Conservation (phyloP, 805 yeast species). For the Kluyveromyces siamensis region DNA sequence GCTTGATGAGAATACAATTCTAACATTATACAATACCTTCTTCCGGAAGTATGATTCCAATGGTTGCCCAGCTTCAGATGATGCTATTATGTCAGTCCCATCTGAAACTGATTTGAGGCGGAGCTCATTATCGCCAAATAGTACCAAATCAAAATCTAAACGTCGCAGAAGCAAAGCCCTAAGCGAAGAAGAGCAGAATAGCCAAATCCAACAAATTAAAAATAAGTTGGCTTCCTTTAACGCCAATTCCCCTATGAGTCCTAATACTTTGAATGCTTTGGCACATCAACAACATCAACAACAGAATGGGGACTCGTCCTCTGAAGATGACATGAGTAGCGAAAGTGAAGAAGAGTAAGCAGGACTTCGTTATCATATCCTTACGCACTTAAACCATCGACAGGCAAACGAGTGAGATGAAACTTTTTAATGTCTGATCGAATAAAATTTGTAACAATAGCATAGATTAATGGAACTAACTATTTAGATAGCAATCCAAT, state of each 20-base stretch:
- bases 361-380: background rate
- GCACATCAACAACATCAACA: slow-evolving; percentile 5
- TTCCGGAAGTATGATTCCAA: slow-evolving; percentile 37
- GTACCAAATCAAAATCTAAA: slow-evolving; percentile 10
- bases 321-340: slow-evolving; percentile 43
- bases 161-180: slow-evolving; percentile 47
- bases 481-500: background rate
- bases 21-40: slow-evolving; percentile 78
- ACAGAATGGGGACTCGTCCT: slow-evolving; percentile 25
- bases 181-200: slow-evolving; percentile 56
- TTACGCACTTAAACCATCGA: background rate
- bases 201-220: slow-evolving; percentile 62
- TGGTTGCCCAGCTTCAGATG: slow-evolving; percentile 6
- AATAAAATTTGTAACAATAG: slow-evolving; percentile 2
- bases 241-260: slow-evolving; percentile 38
- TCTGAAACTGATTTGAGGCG: slow-evolving; percentile 6
- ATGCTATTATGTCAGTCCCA: slow-evolving; percentile 5
- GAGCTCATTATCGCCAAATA: slow-evolving; percentile 7
- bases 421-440: no score
- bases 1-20: slow-evolving; percentile 72
- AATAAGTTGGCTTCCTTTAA: slow-evolving; percentile 70
- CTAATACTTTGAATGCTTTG: slow-evolving; percentile 21
- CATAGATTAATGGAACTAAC: background rate
- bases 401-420: background rate
- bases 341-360: slow-evolving; percentile 64